These are phyloP conservation scores for Colletotrichum somersetense DNA, from an alignment of 2,329 filamentous ascomycete species.

Conservation along the genomic window DNA sequence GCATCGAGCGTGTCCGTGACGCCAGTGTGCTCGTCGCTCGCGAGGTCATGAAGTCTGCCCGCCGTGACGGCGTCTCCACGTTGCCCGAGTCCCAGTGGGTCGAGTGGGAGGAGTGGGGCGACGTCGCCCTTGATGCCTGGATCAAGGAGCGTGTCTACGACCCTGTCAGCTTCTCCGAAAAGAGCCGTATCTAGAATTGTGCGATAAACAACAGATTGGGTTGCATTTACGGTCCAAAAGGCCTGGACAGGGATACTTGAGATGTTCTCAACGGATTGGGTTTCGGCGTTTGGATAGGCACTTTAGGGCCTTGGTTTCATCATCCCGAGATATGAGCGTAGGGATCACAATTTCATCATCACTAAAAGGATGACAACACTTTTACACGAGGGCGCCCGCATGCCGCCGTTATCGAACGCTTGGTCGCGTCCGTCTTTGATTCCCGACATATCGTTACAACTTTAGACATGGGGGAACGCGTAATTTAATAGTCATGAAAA, in stretches of 20 bases:
- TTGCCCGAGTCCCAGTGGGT: slow-evolving; percentile 77
- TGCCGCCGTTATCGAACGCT: slow-evolving; percentile 30
- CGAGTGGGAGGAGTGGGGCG: slow-evolving; percentile 80
- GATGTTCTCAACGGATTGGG: slow-evolving; percentile 35
- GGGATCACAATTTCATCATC: slow-evolving; percentile 34
- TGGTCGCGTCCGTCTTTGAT: slow-evolving; percentile 34
- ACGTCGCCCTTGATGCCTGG: slow-evolving; percentile 70
- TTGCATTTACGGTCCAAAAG: slow-evolving; percentile 37
- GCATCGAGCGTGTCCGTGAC: slow-evolving; percentile 90
- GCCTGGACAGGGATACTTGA: slow-evolving; percentile 33
- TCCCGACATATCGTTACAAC: slow-evolving; percentile 31
- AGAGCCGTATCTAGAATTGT: slow-evolving; percentile 38
- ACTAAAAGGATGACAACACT: slow-evolving; percentile 30
- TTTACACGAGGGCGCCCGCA: slow-evolving; percentile 29
- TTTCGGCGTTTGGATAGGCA: slow-evolving; percentile 40
- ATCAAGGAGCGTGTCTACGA: slow-evolving; percentile 74
- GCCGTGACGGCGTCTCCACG: slow-evolving; percentile 81
- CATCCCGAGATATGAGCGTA: slow-evolving; percentile 34
- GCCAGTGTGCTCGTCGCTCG: slow-evolving; percentile 88
- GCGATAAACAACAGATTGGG: slow-evolving; percentile 26
- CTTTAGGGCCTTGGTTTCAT: slow-evolving; percentile 33
- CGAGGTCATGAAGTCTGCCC: slow-evolving; percentile 93
- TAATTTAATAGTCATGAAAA: slow-evolving; percentile 34
- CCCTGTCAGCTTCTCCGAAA: slow-evolving; percentile 60
- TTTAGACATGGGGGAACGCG: slow-evolving; percentile 20